Evolutionary conservation across 148 eudicot species (phyloP), one percentile per base, ranked within the genome.

Genomic region (Dysphania ambrosioides): DNA sequence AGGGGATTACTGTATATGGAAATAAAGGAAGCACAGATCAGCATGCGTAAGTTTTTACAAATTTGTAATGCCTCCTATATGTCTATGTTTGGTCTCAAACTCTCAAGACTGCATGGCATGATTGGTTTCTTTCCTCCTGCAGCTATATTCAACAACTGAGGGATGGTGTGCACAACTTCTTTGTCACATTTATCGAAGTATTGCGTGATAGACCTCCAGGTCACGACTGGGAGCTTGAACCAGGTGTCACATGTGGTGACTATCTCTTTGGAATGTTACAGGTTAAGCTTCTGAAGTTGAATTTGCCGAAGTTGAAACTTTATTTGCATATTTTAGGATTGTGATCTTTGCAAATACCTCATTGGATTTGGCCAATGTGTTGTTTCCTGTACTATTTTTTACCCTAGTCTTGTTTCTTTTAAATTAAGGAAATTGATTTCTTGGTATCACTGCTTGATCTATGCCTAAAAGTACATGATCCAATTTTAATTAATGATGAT

Each of bases 181-280:
- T 96, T 75, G 99, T 73, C 64, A 96, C 97, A 58, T 96, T 96
- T 80, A 96, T 92, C 49, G 99, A 96, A 86, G 99, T 96, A 38
- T 79, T 96, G 29, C 97, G 97, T 76, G 99, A 96, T 80, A 89
- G 97, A 76, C 97, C 97, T 71, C 97, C 97, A 78, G 99, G 99
- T 86, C 97, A 90, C 83, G 99, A 96, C 80, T 96, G 99, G 97
- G 99, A 96, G 85, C 99, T 96, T 77, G 99, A 96, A 82, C 97
- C 99, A 30, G 99, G 99, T 66, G 99, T 96, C 75, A 96, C 99
- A 23, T 96, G 97, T 66, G 99, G 99, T 69, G 99, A 96, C 83
- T 96, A 96, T 83, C 90, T 96, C 72, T 96, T 96, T 81, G 99
- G 99, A 77, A 92, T 96, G 96, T 80, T 96, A 73, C 99, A 96